Evolutionary conservation across 768 basidiomycete species (phyloP).

Genomic region (Rhodotorula diobovata): DNA sequence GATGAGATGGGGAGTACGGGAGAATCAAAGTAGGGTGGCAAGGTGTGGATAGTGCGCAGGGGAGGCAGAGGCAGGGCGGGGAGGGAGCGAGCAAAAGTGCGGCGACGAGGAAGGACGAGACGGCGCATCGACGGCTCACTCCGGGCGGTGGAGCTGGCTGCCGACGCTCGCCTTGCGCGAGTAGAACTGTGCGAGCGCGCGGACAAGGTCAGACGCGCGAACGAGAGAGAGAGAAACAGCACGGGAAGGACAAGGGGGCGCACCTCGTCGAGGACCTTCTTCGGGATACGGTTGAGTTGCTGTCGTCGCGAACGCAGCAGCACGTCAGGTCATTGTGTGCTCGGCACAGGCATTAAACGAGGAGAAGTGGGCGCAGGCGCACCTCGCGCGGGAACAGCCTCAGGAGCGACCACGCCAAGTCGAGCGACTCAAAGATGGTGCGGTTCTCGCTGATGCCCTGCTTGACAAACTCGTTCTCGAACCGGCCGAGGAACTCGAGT

Average conservation of each 20-base stretch:
- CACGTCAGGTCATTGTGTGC: not conserved
- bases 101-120: too few relatives aligned
- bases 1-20: not conserved
- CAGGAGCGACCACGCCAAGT: constrained; percentile 91
- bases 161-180: constrained; percentile 36
- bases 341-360: too few relatives aligned
- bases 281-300: constrained; percentile 39
- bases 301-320: not conserved
- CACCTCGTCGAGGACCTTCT: constrained; percentile 29
- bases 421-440: constrained; percentile 92
- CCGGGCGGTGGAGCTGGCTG: constrained; percentile 27
- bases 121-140: not conserved
- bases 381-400: constrained; percentile 95
- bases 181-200: constrained; percentile 30
- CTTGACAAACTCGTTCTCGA: constrained; percentile 93
- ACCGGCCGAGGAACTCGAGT: constrained; percentile 94
- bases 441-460: constrained; percentile 95
- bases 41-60: too few relatives aligned
- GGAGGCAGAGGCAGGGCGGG: too few relatives aligned
- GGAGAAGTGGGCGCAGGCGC: not conserved
- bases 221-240: not conserved
- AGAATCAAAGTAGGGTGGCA: not conserved
- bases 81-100: not conserved
- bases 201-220: too few relatives aligned
- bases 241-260: too few relatives aligned